These are phyloP conservation scores for Omphalea diandra DNA, from an alignment of 441 rosid genomes.

Conservation along the genomic window DNA sequence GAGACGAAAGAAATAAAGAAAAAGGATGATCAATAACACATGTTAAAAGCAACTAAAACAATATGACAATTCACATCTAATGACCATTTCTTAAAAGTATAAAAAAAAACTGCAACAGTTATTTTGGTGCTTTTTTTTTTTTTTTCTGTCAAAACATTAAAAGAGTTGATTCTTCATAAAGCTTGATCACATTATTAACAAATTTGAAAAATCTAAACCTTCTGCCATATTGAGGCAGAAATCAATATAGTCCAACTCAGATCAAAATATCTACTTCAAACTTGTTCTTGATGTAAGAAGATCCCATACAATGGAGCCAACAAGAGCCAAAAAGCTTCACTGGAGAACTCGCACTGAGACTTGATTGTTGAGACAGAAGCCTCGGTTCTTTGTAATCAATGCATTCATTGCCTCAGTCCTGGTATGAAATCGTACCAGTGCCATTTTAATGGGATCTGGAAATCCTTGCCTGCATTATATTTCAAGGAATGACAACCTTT, in stretches of 20 bases:
- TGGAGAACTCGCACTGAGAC: slow-evolving; percentile 70
- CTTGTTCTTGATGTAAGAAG: not conserved
- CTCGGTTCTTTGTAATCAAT: slow-evolving; percentile 55
- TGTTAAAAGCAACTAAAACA: not conserved
- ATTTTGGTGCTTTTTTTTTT: not conserved
- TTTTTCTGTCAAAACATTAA: not conserved
- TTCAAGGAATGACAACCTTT: slow-evolving; percentile 9
- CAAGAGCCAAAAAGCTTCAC: slow-evolving; percentile 28
- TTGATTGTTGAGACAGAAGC: slow-evolving; percentile 62
- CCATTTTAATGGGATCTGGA: slow-evolving; percentile 36
- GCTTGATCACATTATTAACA: not conserved
- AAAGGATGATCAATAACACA: not conserved
- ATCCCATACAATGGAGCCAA: not conserved
- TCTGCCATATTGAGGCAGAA: not conserved
- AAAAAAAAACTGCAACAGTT: not conserved
- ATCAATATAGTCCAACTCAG: not conserved
- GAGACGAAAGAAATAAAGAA: not conserved
- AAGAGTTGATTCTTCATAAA: not conserved
- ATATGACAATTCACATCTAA: not conserved
- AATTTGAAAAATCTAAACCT: slow-evolving; percentile 2
- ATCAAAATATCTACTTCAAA: not conserved
- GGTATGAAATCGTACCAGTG: slow-evolving; percentile 53
- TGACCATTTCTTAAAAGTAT: not conserved
- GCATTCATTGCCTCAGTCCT: slow-evolving; percentile 69
- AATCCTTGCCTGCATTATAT: slow-evolving; percentile 38